A percentile compares a stretch with the other conserved stretches of the same genome.
Conservation (phyloP, 345 rosid genomes). For the Acer negundo region DNA sequence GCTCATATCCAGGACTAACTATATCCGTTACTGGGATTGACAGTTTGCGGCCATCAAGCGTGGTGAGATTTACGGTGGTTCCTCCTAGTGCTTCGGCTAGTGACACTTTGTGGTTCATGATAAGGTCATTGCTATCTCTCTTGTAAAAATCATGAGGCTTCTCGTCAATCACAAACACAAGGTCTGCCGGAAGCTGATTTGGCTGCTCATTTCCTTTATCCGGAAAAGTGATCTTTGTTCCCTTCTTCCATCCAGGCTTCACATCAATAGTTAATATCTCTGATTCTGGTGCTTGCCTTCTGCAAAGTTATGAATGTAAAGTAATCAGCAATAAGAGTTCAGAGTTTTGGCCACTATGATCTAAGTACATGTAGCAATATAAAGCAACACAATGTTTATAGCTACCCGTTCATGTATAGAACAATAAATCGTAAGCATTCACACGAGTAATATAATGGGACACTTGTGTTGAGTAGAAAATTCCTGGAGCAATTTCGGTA, state of each 20-base stretch:
- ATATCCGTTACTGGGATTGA: constrained; percentile 66
- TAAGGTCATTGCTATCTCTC: constrained; percentile 86
- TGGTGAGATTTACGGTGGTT: constrained; percentile 50
- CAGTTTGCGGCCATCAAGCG: constrained; percentile 68
- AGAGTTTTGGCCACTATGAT: not conserved
- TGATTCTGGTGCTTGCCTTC: constrained; percentile 72
- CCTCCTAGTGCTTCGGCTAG: constrained; percentile 93
- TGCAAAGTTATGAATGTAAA: constrained; percentile 26
- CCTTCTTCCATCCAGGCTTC: constrained; percentile 98
- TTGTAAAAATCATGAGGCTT: constrained; percentile 68
- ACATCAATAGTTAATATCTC: constrained; percentile 87
- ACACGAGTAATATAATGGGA: not conserved
- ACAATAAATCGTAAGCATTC: not conserved
- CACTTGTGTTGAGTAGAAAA: not conserved
- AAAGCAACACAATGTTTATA: not conserved
- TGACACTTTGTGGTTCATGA: constrained; percentile 50
- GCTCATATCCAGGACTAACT: constrained; percentile 81
- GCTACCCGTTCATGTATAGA: not conserved
- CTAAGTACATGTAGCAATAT: not conserved
- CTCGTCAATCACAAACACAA: constrained; percentile 84
- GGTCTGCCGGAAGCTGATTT: constrained; percentile 89
- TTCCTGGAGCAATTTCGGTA: not conserved
- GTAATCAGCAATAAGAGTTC: not conserved
- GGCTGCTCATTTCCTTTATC: constrained; percentile 94
- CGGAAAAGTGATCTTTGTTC: constrained; percentile 89